phyloP scores from a whole-genome alignment of 2,329 filamentous ascomycete species.

The Colletotrichum orchidophilum region DNA sequence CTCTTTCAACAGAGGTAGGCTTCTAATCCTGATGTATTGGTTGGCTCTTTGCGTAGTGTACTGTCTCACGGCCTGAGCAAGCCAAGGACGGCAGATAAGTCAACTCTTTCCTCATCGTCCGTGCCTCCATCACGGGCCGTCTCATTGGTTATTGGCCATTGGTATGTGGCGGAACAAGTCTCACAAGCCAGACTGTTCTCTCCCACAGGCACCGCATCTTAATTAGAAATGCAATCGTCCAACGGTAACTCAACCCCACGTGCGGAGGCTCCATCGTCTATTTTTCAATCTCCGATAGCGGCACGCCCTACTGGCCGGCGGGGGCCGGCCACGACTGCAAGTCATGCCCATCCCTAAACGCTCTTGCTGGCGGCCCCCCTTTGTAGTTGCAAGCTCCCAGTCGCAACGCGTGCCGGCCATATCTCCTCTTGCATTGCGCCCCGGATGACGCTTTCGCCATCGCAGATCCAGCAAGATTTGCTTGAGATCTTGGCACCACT shows the following conservation, averaged over 20 bases:
- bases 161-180: slow-evolving; percentile 1
- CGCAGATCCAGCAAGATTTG: slow-evolving; percentile 21
- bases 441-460: slow-evolving; percentile 3
- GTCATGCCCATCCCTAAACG: slow-evolving; percentile 19
- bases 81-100: background rate
- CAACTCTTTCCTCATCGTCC: background rate
- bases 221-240: slow-evolving; percentile 29
- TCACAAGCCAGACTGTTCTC: slow-evolving; percentile 10
- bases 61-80: slow-evolving; percentile 10
- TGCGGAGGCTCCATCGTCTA: slow-evolving; percentile 11
- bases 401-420: slow-evolving; percentile 20
- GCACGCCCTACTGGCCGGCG: slow-evolving; percentile 8
- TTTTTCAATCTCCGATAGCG: slow-evolving; percentile 29
- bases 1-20: slow-evolving; percentile 2
- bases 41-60: background rate
- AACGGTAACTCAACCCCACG: slow-evolving; percentile 28
- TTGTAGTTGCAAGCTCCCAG: background rate
- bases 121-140: background rate
- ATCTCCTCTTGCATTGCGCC: background rate
- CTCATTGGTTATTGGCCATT: slow-evolving; percentile 13
- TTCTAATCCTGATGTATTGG: background rate
- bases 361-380: background rate
- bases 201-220: background rate
- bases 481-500: slow-evolving; percentile 2
- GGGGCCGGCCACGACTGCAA: slow-evolving; percentile 6